These are phyloP conservation scores for Phoenix roebelenii DNA, from an alignment of 176 grass and related monocot species.

Conservation along the genomic window DNA sequence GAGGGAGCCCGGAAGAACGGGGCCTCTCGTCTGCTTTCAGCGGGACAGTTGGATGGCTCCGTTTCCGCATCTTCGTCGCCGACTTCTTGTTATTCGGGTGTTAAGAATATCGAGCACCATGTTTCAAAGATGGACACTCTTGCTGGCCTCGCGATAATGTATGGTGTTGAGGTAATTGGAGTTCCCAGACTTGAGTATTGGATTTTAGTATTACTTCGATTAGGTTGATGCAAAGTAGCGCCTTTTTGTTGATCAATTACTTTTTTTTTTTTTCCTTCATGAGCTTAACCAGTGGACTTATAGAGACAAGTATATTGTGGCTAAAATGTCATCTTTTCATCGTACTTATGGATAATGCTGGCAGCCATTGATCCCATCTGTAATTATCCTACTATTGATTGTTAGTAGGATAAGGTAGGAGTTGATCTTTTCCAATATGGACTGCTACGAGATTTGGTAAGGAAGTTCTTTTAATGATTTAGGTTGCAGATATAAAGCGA, in stretches of 20 bases:
- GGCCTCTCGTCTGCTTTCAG: neutral
- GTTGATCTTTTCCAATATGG: constrained; percentile 4
- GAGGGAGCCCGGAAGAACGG: neutral
- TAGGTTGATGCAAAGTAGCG: too few species aligned
- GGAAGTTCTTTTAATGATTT: constrained; percentile 1
- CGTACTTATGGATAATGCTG: too few species aligned
- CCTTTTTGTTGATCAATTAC: too few species aligned
- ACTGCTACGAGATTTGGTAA: neutral
- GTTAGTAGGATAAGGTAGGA: neutral
- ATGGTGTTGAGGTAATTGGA: constrained; percentile 55
- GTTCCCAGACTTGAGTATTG: neutral
- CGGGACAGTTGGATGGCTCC: neutral
- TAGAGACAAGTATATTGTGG: too few species aligned
- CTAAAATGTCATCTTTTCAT: too few species aligned
- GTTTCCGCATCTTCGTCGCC: constrained; percentile 29
- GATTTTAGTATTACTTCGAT: neutral
- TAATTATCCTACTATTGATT: neutral
- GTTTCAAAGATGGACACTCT: constrained; percentile 77
- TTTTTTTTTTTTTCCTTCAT: too few species aligned
- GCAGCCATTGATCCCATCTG: too few species aligned
- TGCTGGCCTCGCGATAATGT: constrained; percentile 71
- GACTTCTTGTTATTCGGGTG: constrained; percentile 20
- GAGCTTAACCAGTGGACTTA: too few species aligned
- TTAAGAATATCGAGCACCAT: constrained; percentile 32
- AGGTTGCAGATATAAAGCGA: constrained; percentile 91